Conservation (phyloP, 225 moss, liverwort and hornwort genomes). For the Pleurozium schreberi region DNA sequence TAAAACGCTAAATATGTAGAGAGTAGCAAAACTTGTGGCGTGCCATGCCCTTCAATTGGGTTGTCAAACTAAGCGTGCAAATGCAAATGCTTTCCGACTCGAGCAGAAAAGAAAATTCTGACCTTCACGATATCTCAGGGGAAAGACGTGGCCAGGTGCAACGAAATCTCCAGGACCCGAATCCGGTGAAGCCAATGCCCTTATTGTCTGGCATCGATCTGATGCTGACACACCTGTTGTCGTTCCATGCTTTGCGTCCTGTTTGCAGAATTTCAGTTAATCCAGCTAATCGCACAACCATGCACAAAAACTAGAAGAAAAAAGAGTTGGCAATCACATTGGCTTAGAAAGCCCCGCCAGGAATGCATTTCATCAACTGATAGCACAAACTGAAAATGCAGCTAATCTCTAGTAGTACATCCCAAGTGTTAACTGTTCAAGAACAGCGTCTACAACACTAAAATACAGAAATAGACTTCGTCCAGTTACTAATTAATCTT, state of each 20-base stretch:
- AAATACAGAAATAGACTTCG: background rate
- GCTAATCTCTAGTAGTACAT: background rate
- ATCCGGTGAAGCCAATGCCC: conserved; percentile 48
- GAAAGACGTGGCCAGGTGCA: conserved; percentile 89
- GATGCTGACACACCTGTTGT: conserved; percentile 82
- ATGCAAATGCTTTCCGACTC: background rate
- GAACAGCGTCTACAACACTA: background rate
- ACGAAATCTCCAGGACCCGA: conserved; percentile 49
- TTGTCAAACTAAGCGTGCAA: background rate
- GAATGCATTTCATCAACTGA: background rate
- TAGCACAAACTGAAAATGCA: background rate
- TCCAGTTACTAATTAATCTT: background rate
- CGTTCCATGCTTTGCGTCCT: conserved; percentile 77
- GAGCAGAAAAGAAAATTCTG: background rate
- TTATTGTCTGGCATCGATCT: conserved; percentile 66
- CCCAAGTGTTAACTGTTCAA: background rate
- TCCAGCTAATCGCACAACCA: background rate
- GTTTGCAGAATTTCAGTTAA: background rate
- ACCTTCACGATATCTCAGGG: conserved; percentile 81
- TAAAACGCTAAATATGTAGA: background rate
- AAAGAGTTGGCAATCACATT: background rate
- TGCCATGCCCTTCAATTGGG: background rate
- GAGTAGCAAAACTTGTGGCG: background rate
- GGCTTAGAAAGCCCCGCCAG: background rate
- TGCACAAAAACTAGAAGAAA: background rate